Evolutionary conservation across 2,329 filamentous ascomycete species (phyloP), one percentile per base, ranked within the genome.

Genomic region (Rhinocladiella mackenziei): DNA sequence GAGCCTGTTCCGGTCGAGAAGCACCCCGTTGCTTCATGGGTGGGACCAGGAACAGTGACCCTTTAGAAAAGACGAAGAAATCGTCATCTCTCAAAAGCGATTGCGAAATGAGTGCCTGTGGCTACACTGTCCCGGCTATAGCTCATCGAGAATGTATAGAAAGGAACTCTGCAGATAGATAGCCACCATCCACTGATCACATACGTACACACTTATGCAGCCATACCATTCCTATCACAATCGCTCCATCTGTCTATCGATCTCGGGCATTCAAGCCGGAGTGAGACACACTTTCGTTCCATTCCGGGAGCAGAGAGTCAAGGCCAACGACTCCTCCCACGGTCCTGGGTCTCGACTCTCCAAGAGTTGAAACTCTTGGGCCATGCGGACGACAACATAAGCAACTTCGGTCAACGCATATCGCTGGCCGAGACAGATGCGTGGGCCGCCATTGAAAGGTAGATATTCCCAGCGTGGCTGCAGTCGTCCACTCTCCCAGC

Each of bases 291-390:
- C 45, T 26, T 46, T 42, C 11, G 43, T 89, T 88, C 38, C 81
- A 75, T 7, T 87, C 84, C 0, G 83, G 84, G 71, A 94, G 94
- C 47, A 86, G 83, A 0, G 84, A 81, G 70, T 87, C 89, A 53
- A 31, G 9, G 50, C 33, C 23, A 39, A 18, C 31, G 47, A 52
- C 17, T 50, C 50, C 23, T 43, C 20, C 50, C 50, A 53, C 22
- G 42, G 42, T 15, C 36, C 17, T 11, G 42, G 28, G 19, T 54
- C 51, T 13, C 39, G 33, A 41, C 42, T 60, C 58, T 80, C 76
- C 5, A 87, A 69, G 9, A 72, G 65, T 43, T 80, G 77, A 59
- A 84, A 91, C 15, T 75, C 71, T 69, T 91, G 86, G 58, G 88
- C 77, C 54, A 91, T 58, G 33, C 85, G 71, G 15, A 83, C 80